Base-by-base conservation (phyloP, 2,329 filamentous ascomycete species). In the Blumeria graminis region DNA sequence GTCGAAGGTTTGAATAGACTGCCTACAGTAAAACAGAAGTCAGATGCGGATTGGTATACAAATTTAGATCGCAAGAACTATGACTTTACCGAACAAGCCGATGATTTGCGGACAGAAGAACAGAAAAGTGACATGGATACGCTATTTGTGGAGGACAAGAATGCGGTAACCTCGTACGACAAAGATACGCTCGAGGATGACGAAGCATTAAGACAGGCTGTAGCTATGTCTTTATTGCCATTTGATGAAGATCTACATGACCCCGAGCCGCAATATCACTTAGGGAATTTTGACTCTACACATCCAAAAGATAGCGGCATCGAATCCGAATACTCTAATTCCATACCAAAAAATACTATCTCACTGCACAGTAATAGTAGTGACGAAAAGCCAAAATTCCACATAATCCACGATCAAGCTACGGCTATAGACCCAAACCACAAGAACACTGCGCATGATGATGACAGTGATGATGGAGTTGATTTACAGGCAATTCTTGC, bases 401-500 rank as follows among this genome's bases (percentile, higher is more conserved):
- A 81, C 59, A 75, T 86, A 55, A 81, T 87, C 57, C 89, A 89
- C 64, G 82, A 83, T 61, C 74, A 83, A 64, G 77, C 82, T 14
- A 84, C 74, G 60, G 80, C 80, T 16, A 72, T 74, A 38, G 71
- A 82, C 0, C 69, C 73, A 1, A 77, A 71, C 59, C 66, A 65
- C 34, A 58, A 60, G 57, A 38, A 58, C 55, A 52, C 50, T 48
- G 69, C 62, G 58, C 53, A 56, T 6, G 61, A 58, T 14, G 68
- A 69, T 58, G 69, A 70, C 46, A 86, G 85, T 58, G 85, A 88
- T 55, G 82, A 80, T 57, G 86, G 94, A 55, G 79, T 90, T 66
- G 86, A 94, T 66, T 72, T 95, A 52, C 78, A 86, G 65, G 75
- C 84, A 35, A 82, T 86, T 0, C 68, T 95, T 54, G 80, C 81